phyloP scores from a whole-genome alignment of 371 early-diverging fungal genomes.

The Batkoa obscura region DNA sequence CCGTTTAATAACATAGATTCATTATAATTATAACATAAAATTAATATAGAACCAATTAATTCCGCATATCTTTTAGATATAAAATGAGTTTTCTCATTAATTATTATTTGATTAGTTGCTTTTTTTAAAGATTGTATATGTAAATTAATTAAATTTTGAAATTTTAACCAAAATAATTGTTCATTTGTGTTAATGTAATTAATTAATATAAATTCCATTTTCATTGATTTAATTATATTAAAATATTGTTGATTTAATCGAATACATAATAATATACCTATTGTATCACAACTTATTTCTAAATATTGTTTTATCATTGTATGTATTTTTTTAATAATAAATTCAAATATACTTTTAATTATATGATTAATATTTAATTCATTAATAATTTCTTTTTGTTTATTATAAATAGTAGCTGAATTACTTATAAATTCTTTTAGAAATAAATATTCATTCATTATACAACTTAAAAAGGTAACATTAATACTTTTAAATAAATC shows the following conservation, averaged over 20 bases:
- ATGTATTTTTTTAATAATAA: no score
- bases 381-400: no score
- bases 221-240: slow-evolving; percentile 54
- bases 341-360: no score
- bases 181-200: slow-evolving; percentile 63
- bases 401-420: no score
- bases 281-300: no score
- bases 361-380: no score
- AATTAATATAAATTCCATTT: slow-evolving; percentile 46
- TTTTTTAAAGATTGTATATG: not conserved
- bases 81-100: not conserved
- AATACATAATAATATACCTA: slow-evolving; percentile 71
- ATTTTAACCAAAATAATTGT: slow-evolving; percentile 84
- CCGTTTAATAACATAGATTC: not conserved
- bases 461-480: no score
- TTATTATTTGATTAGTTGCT: not conserved
- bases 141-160: slow-evolving; percentile 58
- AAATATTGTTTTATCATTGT: no score
- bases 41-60: not conserved
- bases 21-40: not conserved
- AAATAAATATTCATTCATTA: no score
- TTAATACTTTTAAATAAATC: no score
- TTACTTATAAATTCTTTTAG: no score
- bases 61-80: not conserved
- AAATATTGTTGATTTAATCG: slow-evolving; percentile 64